A percentile compares a stretch with the other conserved stretches of the same genome.
Conservation (phyloP, 208 protist genomes). For the Leishmania aethiopica region DNA sequence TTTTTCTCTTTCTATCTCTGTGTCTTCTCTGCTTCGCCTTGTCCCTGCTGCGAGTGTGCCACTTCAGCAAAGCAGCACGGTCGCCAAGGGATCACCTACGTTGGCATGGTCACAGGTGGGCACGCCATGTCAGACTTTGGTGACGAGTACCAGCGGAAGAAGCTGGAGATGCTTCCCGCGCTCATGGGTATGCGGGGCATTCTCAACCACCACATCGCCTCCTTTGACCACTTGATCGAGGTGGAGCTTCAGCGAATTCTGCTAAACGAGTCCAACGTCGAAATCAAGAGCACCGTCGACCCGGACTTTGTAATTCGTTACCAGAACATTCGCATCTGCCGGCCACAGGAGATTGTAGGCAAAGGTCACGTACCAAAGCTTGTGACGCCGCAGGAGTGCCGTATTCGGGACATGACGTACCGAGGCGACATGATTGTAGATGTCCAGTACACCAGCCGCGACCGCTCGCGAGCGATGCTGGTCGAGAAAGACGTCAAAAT, state of each 20-base stretch:
- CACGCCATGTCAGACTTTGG: conserved; percentile 25
- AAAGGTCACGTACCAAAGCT: conserved; percentile 77
- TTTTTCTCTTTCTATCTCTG: neutral
- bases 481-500: conserved; percentile 93
- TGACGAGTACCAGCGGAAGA: conserved; percentile 69
- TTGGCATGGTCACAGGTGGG: neutral
- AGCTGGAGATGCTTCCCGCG: conserved; percentile 78
- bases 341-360: conserved; percentile 79
- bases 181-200: conserved; percentile 89
- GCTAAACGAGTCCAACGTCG: conserved; percentile 87
- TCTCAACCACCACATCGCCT: conserved; percentile 90
- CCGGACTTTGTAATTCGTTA: conserved; percentile 89
- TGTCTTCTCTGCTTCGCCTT: neutral
- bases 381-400: conserved; percentile 95
- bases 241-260: conserved; percentile 87
- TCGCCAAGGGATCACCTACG: neutral
- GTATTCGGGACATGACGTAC: conserved; percentile 96
- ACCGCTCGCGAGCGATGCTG: conserved; percentile 60
- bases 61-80: neutral
- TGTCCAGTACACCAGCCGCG: conserved; percentile 80
- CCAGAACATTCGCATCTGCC: conserved; percentile 84
- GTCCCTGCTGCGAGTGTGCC: neutral
- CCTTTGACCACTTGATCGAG: conserved; percentile 87
- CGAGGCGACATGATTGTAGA: conserved; percentile 87
- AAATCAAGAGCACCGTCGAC: conserved; percentile 89